A percentile compares a stretch with the other conserved stretches of the same genome.
These are phyloP conservation scores for Hippophae rhamnoides DNA, from an alignment of 306 rosid genomes.

Conservation along the genomic window DNA sequence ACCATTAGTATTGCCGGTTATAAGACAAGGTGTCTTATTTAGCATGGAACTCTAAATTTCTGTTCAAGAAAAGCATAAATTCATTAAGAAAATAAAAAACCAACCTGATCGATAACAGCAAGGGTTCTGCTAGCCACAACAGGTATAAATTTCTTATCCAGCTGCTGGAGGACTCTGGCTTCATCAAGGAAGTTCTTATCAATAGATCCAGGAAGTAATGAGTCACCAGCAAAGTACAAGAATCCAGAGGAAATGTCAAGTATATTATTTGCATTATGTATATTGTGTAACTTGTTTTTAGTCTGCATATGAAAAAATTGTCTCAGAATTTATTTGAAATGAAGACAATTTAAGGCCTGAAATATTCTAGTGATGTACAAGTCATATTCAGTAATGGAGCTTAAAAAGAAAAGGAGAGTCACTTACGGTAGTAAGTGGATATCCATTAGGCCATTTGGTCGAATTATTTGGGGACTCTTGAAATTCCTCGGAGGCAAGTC, in stretches of 20 bases:
- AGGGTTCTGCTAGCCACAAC: constrained; percentile 63
- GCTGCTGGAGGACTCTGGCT: constrained; percentile 77
- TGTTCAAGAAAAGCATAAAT: not conserved
- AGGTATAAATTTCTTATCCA: constrained; percentile 92
- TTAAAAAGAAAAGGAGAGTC: not conserved
- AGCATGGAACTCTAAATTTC: not conserved
- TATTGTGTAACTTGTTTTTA: constrained; percentile 23
- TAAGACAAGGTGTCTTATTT: not conserved
- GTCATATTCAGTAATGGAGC: constrained; percentile 9
- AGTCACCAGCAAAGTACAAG: constrained; percentile 77
- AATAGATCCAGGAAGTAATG: constrained; percentile 63
- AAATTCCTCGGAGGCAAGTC: constrained; percentile 29
- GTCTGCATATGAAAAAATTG: constrained; percentile 38
- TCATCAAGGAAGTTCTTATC: constrained; percentile 53
- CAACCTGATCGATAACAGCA: constrained; percentile 89
- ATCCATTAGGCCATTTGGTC: constrained; percentile 65
- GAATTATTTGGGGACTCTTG: constrained; percentile 40
- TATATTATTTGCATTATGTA: constrained; percentile 35
- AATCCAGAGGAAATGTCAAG: constrained; percentile 80
- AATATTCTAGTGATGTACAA: constrained; percentile 7
- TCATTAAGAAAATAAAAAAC: constrained; percentile 1
- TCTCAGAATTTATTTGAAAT: constrained; percentile 9
- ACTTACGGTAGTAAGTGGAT: constrained; percentile 49
- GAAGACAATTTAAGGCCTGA: constrained; percentile 13
- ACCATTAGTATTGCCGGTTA: too few relatives aligned